Evolutionary conservation across 2,329 filamentous ascomycete genomes (phyloP).

Genomic region (Cladosporium sp.): DNA sequence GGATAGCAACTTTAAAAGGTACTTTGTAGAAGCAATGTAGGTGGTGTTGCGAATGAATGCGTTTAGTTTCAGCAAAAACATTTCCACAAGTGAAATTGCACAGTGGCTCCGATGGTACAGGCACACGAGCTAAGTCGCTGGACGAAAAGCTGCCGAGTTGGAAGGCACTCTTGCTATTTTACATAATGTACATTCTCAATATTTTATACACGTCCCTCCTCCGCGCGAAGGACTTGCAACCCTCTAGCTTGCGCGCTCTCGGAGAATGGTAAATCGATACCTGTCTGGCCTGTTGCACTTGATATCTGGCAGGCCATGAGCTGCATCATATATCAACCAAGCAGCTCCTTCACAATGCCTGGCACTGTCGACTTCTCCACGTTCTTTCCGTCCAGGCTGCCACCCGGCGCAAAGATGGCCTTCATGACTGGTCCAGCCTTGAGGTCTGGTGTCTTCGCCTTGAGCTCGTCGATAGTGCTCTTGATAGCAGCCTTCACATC

Average conservation of each 20-base stretch:
- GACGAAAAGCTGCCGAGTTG: background rate
- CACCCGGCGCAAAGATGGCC: slow-evolving; percentile 52
- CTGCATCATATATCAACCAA: slow-evolving; percentile 20
- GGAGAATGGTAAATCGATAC: background rate
- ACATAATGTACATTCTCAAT: background rate
- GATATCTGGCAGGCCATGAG: background rate
- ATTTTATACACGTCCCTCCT: background rate
- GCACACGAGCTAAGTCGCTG: too few relatives aligned
- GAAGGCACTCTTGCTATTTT: background rate
- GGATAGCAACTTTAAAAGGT: background rate
- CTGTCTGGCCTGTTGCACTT: background rate
- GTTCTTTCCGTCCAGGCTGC: slow-evolving; percentile 61
- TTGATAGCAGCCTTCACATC: slow-evolving; percentile 59
- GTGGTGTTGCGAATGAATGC: too few relatives aligned
- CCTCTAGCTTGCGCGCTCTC: background rate
- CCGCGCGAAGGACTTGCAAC: background rate
- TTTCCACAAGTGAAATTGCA: background rate
- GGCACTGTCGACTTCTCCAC: slow-evolving; percentile 64
- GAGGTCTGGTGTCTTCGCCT: slow-evolving; percentile 51
- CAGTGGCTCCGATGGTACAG: too few relatives aligned
- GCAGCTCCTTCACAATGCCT: slow-evolving; percentile 56
- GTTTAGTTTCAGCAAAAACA: background rate
- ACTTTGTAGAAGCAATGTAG: background rate
- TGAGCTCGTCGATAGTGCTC: slow-evolving; percentile 54
- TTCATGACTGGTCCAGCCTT: slow-evolving; percentile 65